Percentiles rank a stretch among this genome's conserved stretches.
phyloP scores from a whole-genome alignment of 345 rosid genomes.

The Balakata baccata region DNA sequence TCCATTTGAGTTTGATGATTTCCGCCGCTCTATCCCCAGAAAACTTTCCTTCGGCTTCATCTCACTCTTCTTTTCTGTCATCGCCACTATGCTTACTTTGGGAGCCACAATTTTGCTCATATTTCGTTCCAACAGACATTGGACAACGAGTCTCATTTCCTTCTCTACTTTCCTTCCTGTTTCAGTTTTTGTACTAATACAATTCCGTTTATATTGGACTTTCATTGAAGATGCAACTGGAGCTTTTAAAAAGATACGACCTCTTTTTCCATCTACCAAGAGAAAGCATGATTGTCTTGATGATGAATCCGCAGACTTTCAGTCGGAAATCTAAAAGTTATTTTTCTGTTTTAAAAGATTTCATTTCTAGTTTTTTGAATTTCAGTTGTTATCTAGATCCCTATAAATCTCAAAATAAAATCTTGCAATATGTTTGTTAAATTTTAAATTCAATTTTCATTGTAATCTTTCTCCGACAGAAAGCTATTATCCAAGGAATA shows the following conservation, averaged over 20 bases:
- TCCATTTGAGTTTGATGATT: constrained; percentile 4
- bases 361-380: too few species aligned
- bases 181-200: neutral
- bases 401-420: too few species aligned
- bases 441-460: too few species aligned
- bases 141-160: constrained; percentile 18
- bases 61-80: constrained; percentile 22
- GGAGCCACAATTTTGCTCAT: constrained; percentile 23
- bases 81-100: constrained; percentile 22
- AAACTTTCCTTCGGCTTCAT: constrained; percentile 22
- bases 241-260: neutral
- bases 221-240: neutral
- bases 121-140: constrained; percentile 3
- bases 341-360: too few species aligned
- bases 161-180: constrained; percentile 21
- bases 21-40: constrained; percentile 10
- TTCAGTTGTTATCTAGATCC: too few species aligned
- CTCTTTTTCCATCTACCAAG: neutral
- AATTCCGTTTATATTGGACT: neutral
- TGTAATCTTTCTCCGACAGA: too few species aligned
- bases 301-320: too few species aligned
- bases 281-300: too few species aligned
- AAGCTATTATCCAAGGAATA: too few species aligned
- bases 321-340: too few species aligned
- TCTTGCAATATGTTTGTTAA: too few species aligned